phyloP scores from a whole-genome alignment of 306 rosid species.

The Dryas octopetala region DNA sequence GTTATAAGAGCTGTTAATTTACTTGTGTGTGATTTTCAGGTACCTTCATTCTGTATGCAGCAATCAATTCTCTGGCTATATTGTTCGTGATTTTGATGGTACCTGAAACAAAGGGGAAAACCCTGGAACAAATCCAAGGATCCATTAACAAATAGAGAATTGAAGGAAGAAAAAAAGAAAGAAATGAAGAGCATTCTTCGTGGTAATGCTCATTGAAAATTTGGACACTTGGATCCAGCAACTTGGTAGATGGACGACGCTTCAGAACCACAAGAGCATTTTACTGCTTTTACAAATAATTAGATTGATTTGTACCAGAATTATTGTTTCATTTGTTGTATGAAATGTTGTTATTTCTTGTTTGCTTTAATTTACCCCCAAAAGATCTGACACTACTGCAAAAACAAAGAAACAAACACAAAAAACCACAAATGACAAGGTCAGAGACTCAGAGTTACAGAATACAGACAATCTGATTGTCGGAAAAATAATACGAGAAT shows the following conservation, averaged over 20 bases:
- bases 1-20: slow-evolving; percentile 15
- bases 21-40: slow-evolving; percentile 50
- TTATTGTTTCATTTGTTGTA: background rate
- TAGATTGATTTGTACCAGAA: background rate
- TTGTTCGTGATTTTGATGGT: slow-evolving; percentile 58
- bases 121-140: slow-evolving; percentile 88
- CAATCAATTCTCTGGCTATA: slow-evolving; percentile 62
- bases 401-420: background rate
- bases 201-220: background rate
- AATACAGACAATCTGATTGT: background rate
- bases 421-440: background rate
- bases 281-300: background rate
- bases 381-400: background rate
- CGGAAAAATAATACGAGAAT: background rate
- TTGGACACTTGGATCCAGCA: background rate
- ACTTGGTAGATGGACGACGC: background rate
- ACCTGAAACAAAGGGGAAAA: slow-evolving; percentile 90
- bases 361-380: background rate
- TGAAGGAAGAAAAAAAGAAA: background rate
- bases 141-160: slow-evolving; percentile 50
- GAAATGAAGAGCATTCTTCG: background rate
- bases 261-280: background rate
- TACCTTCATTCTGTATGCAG: slow-evolving; percentile 74
- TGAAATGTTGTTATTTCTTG: background rate
- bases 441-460: background rate